Evolutionary conservation across 371 early-diverging fungal genomes (phyloP).

Genomic region (Mucor circinelloides): DNA sequence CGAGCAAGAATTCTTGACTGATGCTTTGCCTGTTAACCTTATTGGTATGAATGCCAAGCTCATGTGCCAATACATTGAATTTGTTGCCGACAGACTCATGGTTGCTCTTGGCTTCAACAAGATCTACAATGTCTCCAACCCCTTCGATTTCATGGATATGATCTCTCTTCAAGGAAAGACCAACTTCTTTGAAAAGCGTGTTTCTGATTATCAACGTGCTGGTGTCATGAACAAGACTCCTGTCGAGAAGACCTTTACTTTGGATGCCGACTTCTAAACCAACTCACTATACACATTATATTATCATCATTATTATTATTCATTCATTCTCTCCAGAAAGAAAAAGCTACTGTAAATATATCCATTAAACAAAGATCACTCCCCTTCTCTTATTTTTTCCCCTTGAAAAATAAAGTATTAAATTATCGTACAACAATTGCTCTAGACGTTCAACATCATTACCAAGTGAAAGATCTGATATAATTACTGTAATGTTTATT

Average conservation of each 20-base stretch:
- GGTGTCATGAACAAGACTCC: constrained; percentile 86
- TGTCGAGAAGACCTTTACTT: constrained; percentile 76
- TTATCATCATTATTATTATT: neutral
- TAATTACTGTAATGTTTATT: neutral
- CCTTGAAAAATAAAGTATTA: neutral
- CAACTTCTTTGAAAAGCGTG: constrained; percentile 99
- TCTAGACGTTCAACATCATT: neutral
- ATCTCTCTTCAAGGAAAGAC: constrained; percentile 99
- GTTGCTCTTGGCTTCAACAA: constrained; percentile 93
- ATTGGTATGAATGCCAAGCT: constrained; percentile 98
- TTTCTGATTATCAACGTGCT: constrained; percentile 98
- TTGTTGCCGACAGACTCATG: constrained; percentile 97
- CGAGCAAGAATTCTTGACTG: constrained; percentile 96
- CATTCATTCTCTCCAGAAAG: neutral
- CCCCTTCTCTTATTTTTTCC: constrained; percentile 1
- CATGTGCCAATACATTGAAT: constrained; percentile 99
- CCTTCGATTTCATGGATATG: constrained; percentile 99
- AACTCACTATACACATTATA: neutral
- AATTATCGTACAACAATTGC: neutral
- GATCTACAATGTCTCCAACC: constrained; percentile 91
- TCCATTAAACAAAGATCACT: constrained; percentile 5
- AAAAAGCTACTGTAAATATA: constrained; percentile 1
- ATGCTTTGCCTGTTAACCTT: constrained; percentile 93
- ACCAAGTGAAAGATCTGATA: neutral
- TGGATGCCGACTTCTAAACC: constrained; percentile 83